Evolutionary conservation across 2,329 filamentous ascomycete species (phyloP), one percentile per base, ranked within the genome.

Genomic region (Sarocladium brachiariae): DNA sequence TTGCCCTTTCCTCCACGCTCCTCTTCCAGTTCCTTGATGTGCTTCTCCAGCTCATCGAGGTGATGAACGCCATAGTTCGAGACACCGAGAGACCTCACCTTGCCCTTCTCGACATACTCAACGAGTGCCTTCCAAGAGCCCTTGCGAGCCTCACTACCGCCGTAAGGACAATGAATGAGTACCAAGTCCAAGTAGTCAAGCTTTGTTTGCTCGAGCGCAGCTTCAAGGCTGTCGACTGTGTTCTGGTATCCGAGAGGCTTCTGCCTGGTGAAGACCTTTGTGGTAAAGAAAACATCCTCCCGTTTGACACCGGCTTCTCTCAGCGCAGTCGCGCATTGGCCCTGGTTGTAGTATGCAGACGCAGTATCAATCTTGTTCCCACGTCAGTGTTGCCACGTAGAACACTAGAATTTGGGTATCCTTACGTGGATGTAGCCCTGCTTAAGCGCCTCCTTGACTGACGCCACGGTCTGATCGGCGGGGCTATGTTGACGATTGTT

Each of bases 121-220:
- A 83, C 80, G 4, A 85, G 72, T 2, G 78, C 81, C 50, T 69
- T 73, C 81, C 81, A 85, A 2, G 77, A 74, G 13, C 71, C 80
- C 59, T 81, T 83, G 55, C 81, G 75, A 45, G 63, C 70, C 16
- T 68, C 70, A 1, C 72, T 65, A 2, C 80, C 81, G 37, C 80
- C 80, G 57, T 80, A 82, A 0, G 81, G 81, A 1, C 76, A 69
- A 62, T 85, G 81, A 50, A 84, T 74, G 18, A 85, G 74, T 64
- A 78, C 77, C 51, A 88, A 73, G 59, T 89, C 84, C 55, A 87
- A 74, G 63, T 87, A 88, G 19, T 73, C 77, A 4, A 87, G 70
- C 13, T 79, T 77, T 0, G 83, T 80, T 53, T 81, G 74, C 49
- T 73, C 67, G 19, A 91, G 69, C 14, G 83, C 86, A 50, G 75